Evolutionary conservation across 2,329 filamentous ascomycete species (phyloP), one percentile per base, ranked within the genome.

Genomic region (Cladosporium sphaerospermum): DNA sequence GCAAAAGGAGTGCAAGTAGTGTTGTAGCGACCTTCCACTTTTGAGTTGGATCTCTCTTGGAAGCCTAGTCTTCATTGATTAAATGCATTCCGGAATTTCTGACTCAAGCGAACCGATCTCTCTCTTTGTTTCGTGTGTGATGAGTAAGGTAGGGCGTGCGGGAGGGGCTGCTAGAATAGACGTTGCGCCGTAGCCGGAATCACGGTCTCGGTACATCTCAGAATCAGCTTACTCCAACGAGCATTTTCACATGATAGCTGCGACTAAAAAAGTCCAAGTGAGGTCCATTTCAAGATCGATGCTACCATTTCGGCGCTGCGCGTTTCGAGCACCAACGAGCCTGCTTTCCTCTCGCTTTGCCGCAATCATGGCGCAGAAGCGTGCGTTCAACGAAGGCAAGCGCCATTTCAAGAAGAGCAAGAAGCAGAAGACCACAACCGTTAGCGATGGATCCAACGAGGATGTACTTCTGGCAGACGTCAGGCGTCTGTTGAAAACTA

Each of bases 391-490:
- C 48, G 67, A 69, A 55, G 67, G 67, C 56, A 63, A 65, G 56
- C 56, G 66, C 48, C 65, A 69, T 54, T 69, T 70, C 60, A 69
- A 70, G 54, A 69, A 74, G 62, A 75, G 69, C 58, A 76, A 76
- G 67, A 75, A 75, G 64, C 71, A 73, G 63, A 75, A 74, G 63
- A 73, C 73, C 36, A 66, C 69, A 52, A 66, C 68, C 8, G 64
- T 61, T 9, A 69, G 65, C 43, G 73, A 75, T 19, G 75, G 75
- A 10, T 74, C 68, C 23, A 75, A 75, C 52, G 75, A 78, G 55
- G 75, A 77, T 53, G 70, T 78, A 34, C 58, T 78, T 48, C 60
- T 77, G 11, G 63, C 69, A 28, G 75, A 78, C 60, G 68, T 78
- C 4, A 67, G 68, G 8, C 64, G 64, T 33, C 61, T 78, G 45